A percentile compares a stretch with the other conserved stretches of the same genome.
Evolutionary conservation across 768 basidiomycete genomes (phyloP).

Genomic region (Gloeophyllum trabeum): DNA sequence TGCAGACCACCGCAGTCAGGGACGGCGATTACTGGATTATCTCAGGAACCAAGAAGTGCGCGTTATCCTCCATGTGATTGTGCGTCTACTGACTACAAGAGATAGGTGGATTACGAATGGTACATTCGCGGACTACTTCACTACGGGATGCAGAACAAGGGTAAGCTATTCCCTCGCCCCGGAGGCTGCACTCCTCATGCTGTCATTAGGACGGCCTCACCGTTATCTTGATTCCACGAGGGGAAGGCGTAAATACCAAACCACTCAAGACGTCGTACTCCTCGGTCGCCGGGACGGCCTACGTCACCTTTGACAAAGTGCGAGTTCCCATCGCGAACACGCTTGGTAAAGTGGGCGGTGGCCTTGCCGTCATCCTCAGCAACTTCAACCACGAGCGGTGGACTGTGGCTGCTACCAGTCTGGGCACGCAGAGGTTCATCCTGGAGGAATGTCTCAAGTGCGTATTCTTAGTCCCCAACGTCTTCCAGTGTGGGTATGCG

Average conservation of each 20-base stretch:
- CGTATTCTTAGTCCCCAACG: conserved; percentile 1
- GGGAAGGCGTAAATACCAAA: conserved; percentile 68
- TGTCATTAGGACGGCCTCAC: conserved; percentile 49
- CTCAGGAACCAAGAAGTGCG: conserved; percentile 93
- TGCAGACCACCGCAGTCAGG: conserved; percentile 76
- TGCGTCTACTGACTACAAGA: no score
- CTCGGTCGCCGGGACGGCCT: conserved; percentile 81
- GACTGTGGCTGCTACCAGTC: conserved; percentile 68
- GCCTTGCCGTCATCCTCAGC: conserved; percentile 72
- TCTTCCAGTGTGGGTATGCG: no score
- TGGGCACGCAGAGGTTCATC: conserved; percentile 66
- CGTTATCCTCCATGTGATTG: no score
- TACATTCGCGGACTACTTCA: conserved; percentile 76
- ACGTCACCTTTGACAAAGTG: conserved; percentile 67
- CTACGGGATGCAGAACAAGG: conserved; percentile 65
- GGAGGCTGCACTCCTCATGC: not conserved
- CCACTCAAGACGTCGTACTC: conserved; percentile 93
- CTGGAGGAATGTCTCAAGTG: conserved; percentile 91
- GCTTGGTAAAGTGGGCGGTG: conserved; percentile 77
- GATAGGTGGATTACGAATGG: conserved; percentile 96
- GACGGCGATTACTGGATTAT: conserved; percentile 85
- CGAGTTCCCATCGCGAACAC: conserved; percentile 82
- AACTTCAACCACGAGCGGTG: conserved; percentile 89
- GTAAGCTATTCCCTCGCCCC: conserved; percentile 19
- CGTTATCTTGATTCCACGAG: conserved; percentile 65